phyloP scores from a whole-genome alignment of 1,139 yeast species.

The Scheffersomyces insectosa region DNA sequence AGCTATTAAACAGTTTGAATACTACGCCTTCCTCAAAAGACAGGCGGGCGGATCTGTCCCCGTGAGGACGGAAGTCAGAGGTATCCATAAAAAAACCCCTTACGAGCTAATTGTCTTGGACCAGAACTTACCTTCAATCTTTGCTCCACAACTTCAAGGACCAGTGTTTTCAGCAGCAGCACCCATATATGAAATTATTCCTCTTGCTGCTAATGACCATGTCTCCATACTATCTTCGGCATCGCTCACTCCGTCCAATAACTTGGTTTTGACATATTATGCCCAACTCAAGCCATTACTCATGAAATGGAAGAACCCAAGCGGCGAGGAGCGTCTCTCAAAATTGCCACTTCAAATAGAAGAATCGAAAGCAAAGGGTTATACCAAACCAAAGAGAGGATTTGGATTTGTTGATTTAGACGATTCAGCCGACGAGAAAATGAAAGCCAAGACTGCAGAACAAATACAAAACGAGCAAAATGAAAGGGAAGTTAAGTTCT shows the following conservation, averaged over 20 bases:
- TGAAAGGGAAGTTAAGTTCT: constrained; percentile 7
- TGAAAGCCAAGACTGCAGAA: neutral
- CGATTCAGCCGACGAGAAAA: constrained; percentile 14
- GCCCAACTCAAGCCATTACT: constrained; percentile 36
- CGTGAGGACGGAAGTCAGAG: constrained; percentile 14
- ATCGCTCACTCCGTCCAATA: constrained; percentile 8
- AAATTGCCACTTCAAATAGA: constrained; percentile 1
- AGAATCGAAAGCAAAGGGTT: constrained; percentile 12
- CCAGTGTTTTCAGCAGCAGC: constrained; percentile 15
- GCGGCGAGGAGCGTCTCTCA: neutral
- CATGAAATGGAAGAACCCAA: constrained; percentile 18
- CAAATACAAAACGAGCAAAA: neutral
- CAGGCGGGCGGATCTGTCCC: constrained; percentile 15
- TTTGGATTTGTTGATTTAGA: constrained; percentile 39
- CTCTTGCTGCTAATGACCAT: constrained; percentile 14
- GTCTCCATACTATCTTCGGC: constrained; percentile 22
- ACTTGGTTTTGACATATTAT: constrained; percentile 20
- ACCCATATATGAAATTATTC: constrained; percentile 18
- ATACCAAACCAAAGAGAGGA: constrained; percentile 33
- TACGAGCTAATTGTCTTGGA: constrained; percentile 15
- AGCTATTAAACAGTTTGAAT: constrained; percentile 21
- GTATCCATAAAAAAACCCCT: constrained; percentile 8
- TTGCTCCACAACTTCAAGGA: constrained; percentile 23
- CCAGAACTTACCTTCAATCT: constrained; percentile 12
- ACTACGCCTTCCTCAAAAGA: constrained; percentile 16